Base-by-base conservation (phyloP, 208 protist species). In the Acanthamoeba sp. region DNA sequence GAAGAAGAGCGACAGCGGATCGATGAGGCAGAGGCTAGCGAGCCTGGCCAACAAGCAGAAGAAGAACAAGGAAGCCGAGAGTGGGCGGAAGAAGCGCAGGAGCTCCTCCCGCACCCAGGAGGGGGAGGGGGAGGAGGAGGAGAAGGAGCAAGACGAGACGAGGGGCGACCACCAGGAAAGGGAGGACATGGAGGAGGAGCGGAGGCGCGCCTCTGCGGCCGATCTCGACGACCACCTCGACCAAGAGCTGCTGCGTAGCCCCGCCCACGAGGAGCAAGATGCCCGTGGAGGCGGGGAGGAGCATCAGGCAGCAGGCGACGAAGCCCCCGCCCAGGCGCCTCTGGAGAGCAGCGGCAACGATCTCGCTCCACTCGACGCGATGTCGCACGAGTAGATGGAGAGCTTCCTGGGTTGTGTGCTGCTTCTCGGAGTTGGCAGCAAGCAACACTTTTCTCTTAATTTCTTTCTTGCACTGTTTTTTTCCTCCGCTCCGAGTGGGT, bases 1-100 rank as follows among this genome's bases (percentile, higher is more conserved):
- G 71, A 82, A 82, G 32, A 82, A 12, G 2, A 36, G 71, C 40
- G 71, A 36, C 12, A 38, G 45, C 32, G 76, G 29, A 18, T 48
- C 45, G 9, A 85, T 59, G 45, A 10, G 76, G 24, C 22, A 85
- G 76, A 57, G 22, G 32, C n/a, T 85, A 18, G 76, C 42, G 12
- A 85, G 38, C 36, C n/a, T 85, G 40, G 42, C 32, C 22, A 59
- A 85, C 22, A 85, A 55, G 76, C 18, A 59, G 42, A 85, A 85
- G 76, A 78, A 78, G 69, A 20, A 12, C 36, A 45, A 78, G 69
- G 29, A 78, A 3, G 36, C 36, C 27, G 29, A 42, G 69, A 12
- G 69, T 20, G 29, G 69, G 27, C 36, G 29, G n/a, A 24, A 2
- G 69, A 78, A 78, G 69, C 29, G 36, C 69, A 78, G 36, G 10